These are phyloP conservation scores for Talaromyces ruber DNA, from an alignment of 495 filamentous ascomycete species.

Conservation along the genomic window DNA sequence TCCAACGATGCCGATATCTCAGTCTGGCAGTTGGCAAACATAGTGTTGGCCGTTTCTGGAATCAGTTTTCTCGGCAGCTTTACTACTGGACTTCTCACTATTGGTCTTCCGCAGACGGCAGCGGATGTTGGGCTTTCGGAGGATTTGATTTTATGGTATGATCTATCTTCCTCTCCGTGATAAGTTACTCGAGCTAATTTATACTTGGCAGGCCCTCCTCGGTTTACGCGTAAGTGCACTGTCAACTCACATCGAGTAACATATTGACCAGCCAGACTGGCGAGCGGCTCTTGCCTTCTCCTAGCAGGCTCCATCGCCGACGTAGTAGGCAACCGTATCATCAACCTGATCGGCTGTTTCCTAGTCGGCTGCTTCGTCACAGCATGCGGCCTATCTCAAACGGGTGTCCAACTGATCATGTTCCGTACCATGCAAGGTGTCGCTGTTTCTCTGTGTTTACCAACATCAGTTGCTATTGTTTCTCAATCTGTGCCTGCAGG, in stretches of 20 bases:
- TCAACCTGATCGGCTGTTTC: conserved; percentile 38
- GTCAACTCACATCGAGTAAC: neutral
- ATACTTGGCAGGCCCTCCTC: neutral
- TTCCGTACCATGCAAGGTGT: conserved; percentile 44
- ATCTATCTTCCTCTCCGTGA: conserved; percentile 16
- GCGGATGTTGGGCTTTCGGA: conserved; percentile 24
- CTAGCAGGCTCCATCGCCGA: conserved; percentile 44
- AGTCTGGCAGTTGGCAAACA: neutral
- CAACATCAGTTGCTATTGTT: conserved; percentile 41
- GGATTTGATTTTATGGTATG: conserved; percentile 36
- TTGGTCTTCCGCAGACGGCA: conserved; percentile 39
- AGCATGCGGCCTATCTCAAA: conserved; percentile 34
- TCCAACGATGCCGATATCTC: neutral
- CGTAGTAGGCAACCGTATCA: conserved; percentile 31
- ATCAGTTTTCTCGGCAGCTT: conserved; percentile 30
- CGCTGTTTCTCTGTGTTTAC: conserved; percentile 39
- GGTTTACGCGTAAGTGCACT: conserved; percentile 1
- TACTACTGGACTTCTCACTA: conserved; percentile 32
- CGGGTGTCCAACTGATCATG: conserved; percentile 38
- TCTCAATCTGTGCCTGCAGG: conserved; percentile 35
- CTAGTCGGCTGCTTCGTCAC: conserved; percentile 35
- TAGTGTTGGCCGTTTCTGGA: conserved; percentile 19
- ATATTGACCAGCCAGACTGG: conserved; percentile 22
- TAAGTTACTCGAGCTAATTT: neutral
- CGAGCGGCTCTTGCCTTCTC: conserved; percentile 39